Evolutionary conservation across 164 flowering plant species (phyloP), one percentile per base, ranked within the genome.

Genomic region (Chimonanthus praecox): DNA sequence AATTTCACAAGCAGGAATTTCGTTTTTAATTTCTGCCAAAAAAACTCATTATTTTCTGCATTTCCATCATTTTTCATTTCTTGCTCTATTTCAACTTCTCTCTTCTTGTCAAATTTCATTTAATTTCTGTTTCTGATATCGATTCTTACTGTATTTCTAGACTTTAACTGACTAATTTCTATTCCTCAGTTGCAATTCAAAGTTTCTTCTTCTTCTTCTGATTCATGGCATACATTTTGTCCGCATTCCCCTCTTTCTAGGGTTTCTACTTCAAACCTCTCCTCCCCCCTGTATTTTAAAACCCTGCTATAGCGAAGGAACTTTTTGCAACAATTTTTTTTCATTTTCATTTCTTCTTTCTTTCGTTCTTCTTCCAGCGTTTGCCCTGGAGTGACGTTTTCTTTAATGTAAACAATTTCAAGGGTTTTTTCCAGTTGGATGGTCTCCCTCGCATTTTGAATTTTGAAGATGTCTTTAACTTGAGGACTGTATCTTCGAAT

Each of bases 361-460:
- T 33, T 7, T 43, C 5, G 0, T 18, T 61, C 64, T 18, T 15
- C n/a, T 61, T 61, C 64, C 20, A n/a, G 64, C 7, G 7, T 61
- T 18, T 61, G n/a, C 7, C 64, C n/a, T 43, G 3, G n/a, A n/a
- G 8, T 20, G 6, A 8, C 67, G 4, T 33, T 11, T 44, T 44
- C 8, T 15, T 16, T 45, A 2, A 66, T 44, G 16, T 66, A 49
- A 66, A 66, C n/a, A n/a, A 10, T 6, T 46, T 11, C 68, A 7
- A n/a, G 65, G 65, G 65, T 4, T 66, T 44, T 66, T 11, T 43
- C 46, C 68, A 5, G 47, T 13, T 33, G 3, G 49, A 88, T 88
- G 92, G 89, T 89, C 71, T 90, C 88, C 20, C 71, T 82, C 4
- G 80, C 68, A 69, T 81, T 79, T 63, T 75, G 86, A 2, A 88